phyloP scores from a whole-genome alignment of 352 stramenopile species.

The Phytophthora sojae region DNA sequence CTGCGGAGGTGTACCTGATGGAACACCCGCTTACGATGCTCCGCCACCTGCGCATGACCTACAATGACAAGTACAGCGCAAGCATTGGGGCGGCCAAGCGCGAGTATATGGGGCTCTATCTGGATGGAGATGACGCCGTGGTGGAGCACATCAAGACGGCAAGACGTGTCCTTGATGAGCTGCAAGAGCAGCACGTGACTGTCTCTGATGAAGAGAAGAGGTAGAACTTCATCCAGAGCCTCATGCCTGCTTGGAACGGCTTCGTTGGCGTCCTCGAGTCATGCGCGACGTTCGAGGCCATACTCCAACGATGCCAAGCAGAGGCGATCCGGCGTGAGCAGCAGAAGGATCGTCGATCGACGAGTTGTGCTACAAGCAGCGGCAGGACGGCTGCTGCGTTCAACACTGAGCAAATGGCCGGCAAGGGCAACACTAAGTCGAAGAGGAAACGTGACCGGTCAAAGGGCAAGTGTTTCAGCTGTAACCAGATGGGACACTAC shows the following conservation, averaged over 20 bases:
- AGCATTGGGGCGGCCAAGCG: background rate
- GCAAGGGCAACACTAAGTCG: background rate
- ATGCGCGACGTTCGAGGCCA: slow-evolving; percentile 5
- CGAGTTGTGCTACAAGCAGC: background rate
- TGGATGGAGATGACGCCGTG: background rate
- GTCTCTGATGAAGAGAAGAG: slow-evolving; percentile 9
- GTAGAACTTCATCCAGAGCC: slow-evolving; percentile 17
- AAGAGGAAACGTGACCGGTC: no score
- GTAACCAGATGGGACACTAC: background rate
- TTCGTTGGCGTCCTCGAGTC: slow-evolving; percentile 12
- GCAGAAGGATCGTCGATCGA: slow-evolving; percentile 3
- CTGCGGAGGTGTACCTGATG: background rate
- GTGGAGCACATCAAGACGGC: slow-evolving; percentile 15
- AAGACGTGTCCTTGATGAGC: slow-evolving; percentile 18
- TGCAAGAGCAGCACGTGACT: slow-evolving; percentile 9
- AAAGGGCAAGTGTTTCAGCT: background rate
- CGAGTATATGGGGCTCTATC: background rate
- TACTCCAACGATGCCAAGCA: slow-evolving; percentile 6
- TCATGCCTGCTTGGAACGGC: slow-evolving; percentile 15
- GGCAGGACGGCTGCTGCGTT: background rate
- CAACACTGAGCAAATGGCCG: background rate
- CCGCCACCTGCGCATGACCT: background rate
- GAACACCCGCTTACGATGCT: background rate
- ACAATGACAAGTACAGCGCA: background rate
- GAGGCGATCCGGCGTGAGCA: slow-evolving; percentile 15